Evolutionary conservation across 306 rosid species (phyloP).

Genomic region (Senna tora): DNA sequence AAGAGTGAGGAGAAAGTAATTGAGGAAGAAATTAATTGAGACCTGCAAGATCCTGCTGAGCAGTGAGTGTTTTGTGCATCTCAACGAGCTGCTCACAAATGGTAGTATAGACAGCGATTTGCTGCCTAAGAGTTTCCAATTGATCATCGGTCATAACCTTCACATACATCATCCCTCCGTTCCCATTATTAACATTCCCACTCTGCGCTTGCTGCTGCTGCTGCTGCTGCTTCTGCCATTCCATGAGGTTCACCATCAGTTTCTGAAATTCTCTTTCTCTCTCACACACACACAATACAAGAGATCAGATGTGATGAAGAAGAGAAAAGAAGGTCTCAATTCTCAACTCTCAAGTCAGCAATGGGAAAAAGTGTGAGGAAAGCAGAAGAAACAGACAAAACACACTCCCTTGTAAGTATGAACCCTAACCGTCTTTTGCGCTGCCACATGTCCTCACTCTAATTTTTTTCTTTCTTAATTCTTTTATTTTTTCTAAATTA

Average conservation of each 20-base stretch:
- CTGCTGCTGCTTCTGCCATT: slow-evolving; percentile 67
- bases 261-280: background rate
- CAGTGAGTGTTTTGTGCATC: slow-evolving; percentile 76
- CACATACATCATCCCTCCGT: slow-evolving; percentile 60
- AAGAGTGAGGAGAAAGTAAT: background rate
- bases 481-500: too few relatives aligned
- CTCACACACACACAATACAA: background rate
- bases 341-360: slow-evolving; percentile 21
- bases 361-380: slow-evolving; percentile 7
- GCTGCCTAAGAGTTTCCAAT: slow-evolving; percentile 85
- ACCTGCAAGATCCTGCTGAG: slow-evolving; percentile 94
- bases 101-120: slow-evolving; percentile 76
- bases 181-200: slow-evolving; percentile 33
- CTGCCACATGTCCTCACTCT: background rate
- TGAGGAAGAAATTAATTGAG: background rate
- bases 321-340: background rate
- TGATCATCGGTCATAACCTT: slow-evolving; percentile 98
- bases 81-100: slow-evolving; percentile 86
- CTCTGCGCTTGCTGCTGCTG: slow-evolving; percentile 33
- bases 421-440: slow-evolving; percentile 18
- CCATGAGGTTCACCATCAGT: slow-evolving; percentile 53
- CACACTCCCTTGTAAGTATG: background rate
- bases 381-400: slow-evolving; percentile 8
- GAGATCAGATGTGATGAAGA: too few relatives aligned
- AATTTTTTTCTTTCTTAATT: background rate